Base-by-base conservation (phyloP, 1,284 basidiomycete genomes). In the Leccinum olivaceoglutinosum region DNA sequence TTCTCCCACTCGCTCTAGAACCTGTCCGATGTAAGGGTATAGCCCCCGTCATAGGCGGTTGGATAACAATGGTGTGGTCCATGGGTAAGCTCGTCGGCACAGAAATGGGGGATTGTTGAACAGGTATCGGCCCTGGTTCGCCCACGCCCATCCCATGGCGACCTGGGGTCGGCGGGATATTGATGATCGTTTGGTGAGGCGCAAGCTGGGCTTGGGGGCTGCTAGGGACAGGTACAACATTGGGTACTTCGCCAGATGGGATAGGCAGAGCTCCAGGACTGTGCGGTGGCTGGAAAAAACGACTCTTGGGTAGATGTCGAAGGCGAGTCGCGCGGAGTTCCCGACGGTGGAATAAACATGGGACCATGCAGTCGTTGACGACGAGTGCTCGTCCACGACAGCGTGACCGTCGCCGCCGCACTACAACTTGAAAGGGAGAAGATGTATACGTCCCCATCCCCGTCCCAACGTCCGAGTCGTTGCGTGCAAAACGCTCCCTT, bases 261-360 rank as follows among this genome's bases (percentile, higher is more conserved):
- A 75, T 34, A 18, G 62, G 69, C 4, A 64, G 16, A 41, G 51
- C 59, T 36, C 57, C 63, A 3, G 72, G 68, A 60, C 70, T 70
- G 18, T 2, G 41, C 10, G 63, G 68, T 55, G 61, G 71, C 2
- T 62, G 58, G 39, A 21, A 60, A 69, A 34, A 38, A 69, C 16
- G 71, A 62, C 10, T 62, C 63, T n/a, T 75, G 72, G 11, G 72
- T 72, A 12, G 69, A 62, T 18, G 72, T 75, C 36, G 71, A 74
- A 56, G 55, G 62, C 21, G 71, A 74, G n/a, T 65, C 21, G 21
- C 21, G 21, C 21, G 21, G 21, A 21, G 21, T 21, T 21, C 21
- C 21, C 21, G 21, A 21, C 21, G 21, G 21, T 21, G 21, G 21
- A 21, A 21, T 21, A 21, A 21, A 21, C 21, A 21, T 21, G 21